Conservation (phyloP, 495 filamentous ascomycete genomes). For the Penicillium canariense region DNA sequence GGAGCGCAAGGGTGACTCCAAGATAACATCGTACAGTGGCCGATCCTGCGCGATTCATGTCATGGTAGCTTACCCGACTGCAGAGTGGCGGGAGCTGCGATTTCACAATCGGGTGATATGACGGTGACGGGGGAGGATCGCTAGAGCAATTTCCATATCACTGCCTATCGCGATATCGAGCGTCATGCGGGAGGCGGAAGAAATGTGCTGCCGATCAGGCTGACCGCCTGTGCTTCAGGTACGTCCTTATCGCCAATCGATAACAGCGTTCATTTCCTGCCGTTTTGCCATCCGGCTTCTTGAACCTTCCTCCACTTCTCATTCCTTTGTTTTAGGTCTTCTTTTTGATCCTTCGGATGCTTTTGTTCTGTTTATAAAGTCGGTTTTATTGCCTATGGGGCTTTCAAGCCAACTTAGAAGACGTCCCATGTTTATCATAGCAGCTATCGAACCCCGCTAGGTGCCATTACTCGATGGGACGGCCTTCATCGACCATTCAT, state of each 20-base stretch:
- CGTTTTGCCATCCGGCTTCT: not conserved
- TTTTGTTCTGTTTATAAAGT: not conserved
- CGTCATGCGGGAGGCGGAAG: conserved; percentile 27
- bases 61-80: conserved; percentile 19
- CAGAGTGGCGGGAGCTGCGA: conserved; percentile 15
- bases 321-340: not conserved
- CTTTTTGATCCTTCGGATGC: not conserved
- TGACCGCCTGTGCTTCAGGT: conserved; percentile 27
- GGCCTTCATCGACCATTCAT: not conserved
- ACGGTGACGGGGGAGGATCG: not conserved
- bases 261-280: conserved; percentile 3
- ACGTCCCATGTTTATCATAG: not conserved
- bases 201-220: not conserved
- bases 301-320: not conserved
- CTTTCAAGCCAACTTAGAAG: not conserved
- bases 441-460: not conserved
- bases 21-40: conserved; percentile 23
- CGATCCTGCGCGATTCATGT: conserved; percentile 17
- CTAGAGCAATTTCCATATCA: conserved; percentile 13
- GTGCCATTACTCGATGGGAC: not conserved
- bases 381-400: not conserved
- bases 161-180: conserved; percentile 32
- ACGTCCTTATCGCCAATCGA: conserved; percentile 22
- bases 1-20: conserved; percentile 34
- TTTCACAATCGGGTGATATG: not conserved